phyloP scores from a whole-genome alignment of 2,329 filamentous ascomycete genomes.

The Hirsutella rhossiliensis region DNA sequence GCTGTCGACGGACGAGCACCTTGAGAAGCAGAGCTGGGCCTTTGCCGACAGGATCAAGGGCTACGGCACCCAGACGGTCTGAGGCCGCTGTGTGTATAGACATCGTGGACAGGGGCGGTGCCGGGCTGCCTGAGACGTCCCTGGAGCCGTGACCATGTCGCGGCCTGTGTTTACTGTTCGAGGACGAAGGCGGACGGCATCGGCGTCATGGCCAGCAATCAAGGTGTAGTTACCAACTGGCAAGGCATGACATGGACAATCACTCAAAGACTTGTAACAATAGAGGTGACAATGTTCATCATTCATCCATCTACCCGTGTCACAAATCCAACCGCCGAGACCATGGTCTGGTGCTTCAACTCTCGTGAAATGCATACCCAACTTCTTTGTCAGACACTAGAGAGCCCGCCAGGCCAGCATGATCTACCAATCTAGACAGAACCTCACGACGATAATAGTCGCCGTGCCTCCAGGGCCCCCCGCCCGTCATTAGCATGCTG shows the following conservation, averaged over 20 bases:
- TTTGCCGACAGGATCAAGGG: conserved; percentile 93
- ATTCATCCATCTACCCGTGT: too few species aligned
- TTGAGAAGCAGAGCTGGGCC: conserved; percentile 95
- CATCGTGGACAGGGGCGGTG: neutral
- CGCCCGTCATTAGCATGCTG: conserved; percentile 4
- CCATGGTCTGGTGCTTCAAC: neutral
- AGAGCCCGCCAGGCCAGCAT: neutral
- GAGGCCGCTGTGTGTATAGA: neutral
- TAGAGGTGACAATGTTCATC: too few species aligned
- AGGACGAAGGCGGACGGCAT: too few species aligned
- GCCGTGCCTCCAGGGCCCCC: neutral
- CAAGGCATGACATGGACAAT: too few species aligned
- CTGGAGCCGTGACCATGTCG: too few species aligned
- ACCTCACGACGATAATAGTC: neutral
- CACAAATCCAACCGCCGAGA: neutral
- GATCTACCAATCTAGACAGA: neutral
- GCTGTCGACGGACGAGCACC: conserved; percentile 69
- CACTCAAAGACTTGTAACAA: too few species aligned
- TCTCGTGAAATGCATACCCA: too few species aligned
- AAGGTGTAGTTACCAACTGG: too few species aligned
- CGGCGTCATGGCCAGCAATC: too few species aligned
- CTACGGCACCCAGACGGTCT: conserved; percentile 76
- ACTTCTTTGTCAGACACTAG: neutral
- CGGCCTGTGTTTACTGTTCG: too few species aligned
- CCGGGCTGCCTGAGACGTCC: too few species aligned